Percentiles rank a stretch among this genome's conserved stretches.
Conservation (phyloP, 1,139 yeast species). For the Debaryomycetaceae sp. region DNA sequence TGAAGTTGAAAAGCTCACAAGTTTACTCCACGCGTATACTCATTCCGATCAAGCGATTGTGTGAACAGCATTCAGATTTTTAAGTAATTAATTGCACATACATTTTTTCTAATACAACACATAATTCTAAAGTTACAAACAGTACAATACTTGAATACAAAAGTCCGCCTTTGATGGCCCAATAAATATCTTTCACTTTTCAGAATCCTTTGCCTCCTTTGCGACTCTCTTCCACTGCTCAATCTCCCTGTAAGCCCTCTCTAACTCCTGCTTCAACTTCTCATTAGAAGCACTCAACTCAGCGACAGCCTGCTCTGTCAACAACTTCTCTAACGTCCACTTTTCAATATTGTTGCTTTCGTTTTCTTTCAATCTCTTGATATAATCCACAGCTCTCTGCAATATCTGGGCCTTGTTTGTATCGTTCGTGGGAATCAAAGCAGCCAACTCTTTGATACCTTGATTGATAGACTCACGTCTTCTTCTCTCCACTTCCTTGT, state of each 20-base stretch:
- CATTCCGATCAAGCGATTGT: neutral
- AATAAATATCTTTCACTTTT: neutral
- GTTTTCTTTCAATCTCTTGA: constrained; percentile 81
- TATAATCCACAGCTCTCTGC: constrained; percentile 84
- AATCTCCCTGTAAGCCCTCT: constrained; percentile 89
- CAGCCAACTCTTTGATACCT: constrained; percentile 83
- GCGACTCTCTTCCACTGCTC: constrained; percentile 69
- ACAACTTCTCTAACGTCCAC: constrained; percentile 88
- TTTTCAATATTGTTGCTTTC: constrained; percentile 87
- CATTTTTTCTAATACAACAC: neutral
- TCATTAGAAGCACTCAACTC: constrained; percentile 77
- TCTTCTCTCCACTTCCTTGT: constrained; percentile 95
- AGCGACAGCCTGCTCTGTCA: constrained; percentile 86
- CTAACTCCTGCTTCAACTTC: constrained; percentile 73
- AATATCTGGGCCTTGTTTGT: constrained; percentile 89
- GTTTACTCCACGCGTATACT: constrained; percentile 12
- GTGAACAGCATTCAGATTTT: neutral
- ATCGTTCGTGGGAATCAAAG: constrained; percentile 81
- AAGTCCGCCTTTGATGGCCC: neutral
- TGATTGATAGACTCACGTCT: constrained; percentile 89
- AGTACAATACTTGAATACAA: neutral
- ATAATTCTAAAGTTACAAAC: neutral
- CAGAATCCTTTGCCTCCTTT: constrained; percentile 16
- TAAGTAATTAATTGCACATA: neutral
- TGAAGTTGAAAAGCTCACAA: constrained; percentile 19